These are phyloP conservation scores for Ophiognomonia clavigignenti-juglandacearum DNA, from an alignment of 2,329 filamentous ascomycete genomes.

Conservation along the genomic window DNA sequence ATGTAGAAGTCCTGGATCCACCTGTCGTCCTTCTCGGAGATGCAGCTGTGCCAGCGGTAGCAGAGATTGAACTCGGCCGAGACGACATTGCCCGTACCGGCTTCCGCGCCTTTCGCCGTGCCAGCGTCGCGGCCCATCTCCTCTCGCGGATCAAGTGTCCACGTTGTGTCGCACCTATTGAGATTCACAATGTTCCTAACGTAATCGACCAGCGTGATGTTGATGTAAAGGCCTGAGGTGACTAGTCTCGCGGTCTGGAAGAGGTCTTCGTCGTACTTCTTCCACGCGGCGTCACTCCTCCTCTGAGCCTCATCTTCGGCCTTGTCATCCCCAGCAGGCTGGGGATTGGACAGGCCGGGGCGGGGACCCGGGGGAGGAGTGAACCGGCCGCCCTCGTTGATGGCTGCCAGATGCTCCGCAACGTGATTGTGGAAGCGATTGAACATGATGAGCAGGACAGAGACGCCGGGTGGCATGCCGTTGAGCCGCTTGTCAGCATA, in stretches of 20 bases:
- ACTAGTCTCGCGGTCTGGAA: slow-evolving; percentile 77
- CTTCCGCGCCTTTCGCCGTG: slow-evolving; percentile 55
- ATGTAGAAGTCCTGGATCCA: slow-evolving; percentile 72
- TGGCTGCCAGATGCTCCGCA: slow-evolving; percentile 71
- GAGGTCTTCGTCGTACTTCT: slow-evolving; percentile 69
- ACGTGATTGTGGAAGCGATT: slow-evolving; percentile 85
- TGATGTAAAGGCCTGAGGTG: slow-evolving; percentile 71
- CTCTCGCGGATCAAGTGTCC: slow-evolving; percentile 74
- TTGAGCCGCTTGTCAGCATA: slow-evolving; percentile 68
- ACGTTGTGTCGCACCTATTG: slow-evolving; percentile 68
- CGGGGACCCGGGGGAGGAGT: slow-evolving; percentile 47
- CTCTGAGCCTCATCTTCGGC: slow-evolving; percentile 39
- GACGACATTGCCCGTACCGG: slow-evolving; percentile 75
- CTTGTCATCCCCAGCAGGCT: background rate
- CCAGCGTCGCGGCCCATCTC: slow-evolving; percentile 55
- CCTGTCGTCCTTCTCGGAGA: slow-evolving; percentile 68
- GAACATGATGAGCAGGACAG: slow-evolving; percentile 71
- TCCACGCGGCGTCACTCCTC: slow-evolving; percentile 48
- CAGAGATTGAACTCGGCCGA: slow-evolving; percentile 87
- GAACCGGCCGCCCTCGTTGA: slow-evolving; percentile 82
- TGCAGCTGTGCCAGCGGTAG: slow-evolving; percentile 83
- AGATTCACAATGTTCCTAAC: slow-evolving; percentile 64
- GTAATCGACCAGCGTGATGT: slow-evolving; percentile 74
- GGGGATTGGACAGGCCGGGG: background rate
- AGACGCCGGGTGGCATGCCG: slow-evolving; percentile 67